These are phyloP conservation scores for Acanthamoeba royreba DNA, from an alignment of 208 protist species.

Conservation along the genomic window DNA sequence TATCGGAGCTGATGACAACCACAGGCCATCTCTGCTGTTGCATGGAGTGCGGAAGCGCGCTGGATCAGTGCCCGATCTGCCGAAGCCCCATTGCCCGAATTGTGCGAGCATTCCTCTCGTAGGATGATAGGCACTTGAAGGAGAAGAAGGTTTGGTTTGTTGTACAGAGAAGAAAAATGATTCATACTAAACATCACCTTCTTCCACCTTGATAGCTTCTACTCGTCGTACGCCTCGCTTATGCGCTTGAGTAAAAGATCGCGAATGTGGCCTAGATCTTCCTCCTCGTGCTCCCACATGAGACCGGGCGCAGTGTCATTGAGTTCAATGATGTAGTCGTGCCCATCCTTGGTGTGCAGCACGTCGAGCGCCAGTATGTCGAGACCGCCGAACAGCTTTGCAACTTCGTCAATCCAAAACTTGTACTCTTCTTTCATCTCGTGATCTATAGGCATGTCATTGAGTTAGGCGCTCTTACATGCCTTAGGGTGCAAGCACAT, in stretches of 20 bases:
- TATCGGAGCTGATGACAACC: no score
- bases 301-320: constrained; percentile 45
- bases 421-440: background rate
- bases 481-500: no score
- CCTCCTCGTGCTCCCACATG: constrained; percentile 9
- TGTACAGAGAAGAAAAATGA: no score
- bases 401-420: background rate
- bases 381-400: background rate
- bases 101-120: background rate
- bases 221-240: background rate
- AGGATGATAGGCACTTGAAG: no score
- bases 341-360: background rate
- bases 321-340: constrained; percentile 33
- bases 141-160: no score
- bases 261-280: constrained; percentile 5
- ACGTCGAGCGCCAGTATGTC: constrained; percentile 42
- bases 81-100: background rate
- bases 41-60: background rate
- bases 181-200: no score
- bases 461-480: no score
- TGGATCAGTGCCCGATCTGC: background rate
- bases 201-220: no score
- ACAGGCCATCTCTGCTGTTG: background rate
- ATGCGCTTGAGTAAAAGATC: background rate
- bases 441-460: no score